Evolutionary conservation across 2,329 filamentous ascomycete genomes (phyloP).

Genomic region (Calonectria pteridis): DNA sequence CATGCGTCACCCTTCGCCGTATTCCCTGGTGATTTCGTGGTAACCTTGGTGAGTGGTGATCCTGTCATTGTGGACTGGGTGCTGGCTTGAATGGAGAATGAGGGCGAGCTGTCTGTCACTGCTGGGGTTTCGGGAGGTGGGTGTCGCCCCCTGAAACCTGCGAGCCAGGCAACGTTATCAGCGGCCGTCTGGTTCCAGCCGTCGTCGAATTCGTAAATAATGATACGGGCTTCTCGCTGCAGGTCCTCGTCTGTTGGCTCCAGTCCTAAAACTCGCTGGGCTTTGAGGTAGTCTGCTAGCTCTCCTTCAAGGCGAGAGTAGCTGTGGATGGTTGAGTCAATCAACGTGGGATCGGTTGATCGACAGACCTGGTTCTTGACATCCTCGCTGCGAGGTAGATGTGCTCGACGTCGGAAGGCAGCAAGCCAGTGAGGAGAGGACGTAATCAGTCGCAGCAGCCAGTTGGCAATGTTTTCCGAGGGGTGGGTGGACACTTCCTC

Average conservation of each 20-base stretch:
- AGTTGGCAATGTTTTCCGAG: slow-evolving; percentile 65
- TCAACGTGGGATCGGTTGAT: slow-evolving; percentile 65
- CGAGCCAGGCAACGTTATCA: slow-evolving; percentile 67
- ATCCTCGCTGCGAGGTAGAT: slow-evolving; percentile 69
- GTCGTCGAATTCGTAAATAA: slow-evolving; percentile 73
- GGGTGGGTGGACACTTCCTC: slow-evolving; percentile 65
- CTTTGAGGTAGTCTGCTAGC: slow-evolving; percentile 64
- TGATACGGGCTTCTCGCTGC: slow-evolving; percentile 68
- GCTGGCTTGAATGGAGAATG: slow-evolving; percentile 40
- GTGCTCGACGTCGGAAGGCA: slow-evolving; percentile 67
- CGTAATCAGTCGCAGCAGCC: slow-evolving; percentile 66
- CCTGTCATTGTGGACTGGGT: slow-evolving; percentile 29
- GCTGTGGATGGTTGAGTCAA: slow-evolving; percentile 72
- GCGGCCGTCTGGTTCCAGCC: slow-evolving; percentile 74
- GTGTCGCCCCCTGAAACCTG: slow-evolving; percentile 65
- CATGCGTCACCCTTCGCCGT: slow-evolving; percentile 21
- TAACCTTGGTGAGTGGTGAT: slow-evolving; percentile 32
- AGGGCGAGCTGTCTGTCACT: slow-evolving; percentile 38
- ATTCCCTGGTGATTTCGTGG: slow-evolving; percentile 31
- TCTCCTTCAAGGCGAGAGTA: slow-evolving; percentile 68
- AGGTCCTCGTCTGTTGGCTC: slow-evolving; percentile 67
- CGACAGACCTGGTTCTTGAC: slow-evolving; percentile 61
- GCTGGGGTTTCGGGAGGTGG: slow-evolving; percentile 30
- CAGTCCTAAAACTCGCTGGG: slow-evolving; percentile 58
- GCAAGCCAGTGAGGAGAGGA: slow-evolving; percentile 67